phyloP scores from a whole-genome alignment of 2,329 filamentous ascomycete genomes.

The Colletotrichum euphorbiae region DNA sequence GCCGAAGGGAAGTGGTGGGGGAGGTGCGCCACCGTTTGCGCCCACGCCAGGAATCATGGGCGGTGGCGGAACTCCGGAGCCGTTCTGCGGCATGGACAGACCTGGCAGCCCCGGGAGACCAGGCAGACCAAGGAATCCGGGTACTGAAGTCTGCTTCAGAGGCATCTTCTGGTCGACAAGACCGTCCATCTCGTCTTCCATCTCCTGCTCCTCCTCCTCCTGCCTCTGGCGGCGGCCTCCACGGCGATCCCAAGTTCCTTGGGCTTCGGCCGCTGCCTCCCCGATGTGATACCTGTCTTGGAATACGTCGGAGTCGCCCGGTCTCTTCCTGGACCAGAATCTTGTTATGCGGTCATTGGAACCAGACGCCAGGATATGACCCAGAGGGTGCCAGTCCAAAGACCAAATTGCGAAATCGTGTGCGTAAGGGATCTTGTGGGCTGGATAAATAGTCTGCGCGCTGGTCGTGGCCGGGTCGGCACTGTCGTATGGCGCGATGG shows the following conservation, averaged over 20 bases:
- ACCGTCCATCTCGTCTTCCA: constrained; percentile 92
- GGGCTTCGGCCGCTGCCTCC: constrained; percentile 90
- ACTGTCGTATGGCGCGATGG: constrained; percentile 86
- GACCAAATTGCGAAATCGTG: constrained; percentile 98
- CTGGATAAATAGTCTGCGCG: constrained; percentile 91
- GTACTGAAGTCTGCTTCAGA: constrained; percentile 63
- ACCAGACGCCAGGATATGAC: constrained; percentile 93
- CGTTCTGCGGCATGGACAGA: constrained; percentile 53
- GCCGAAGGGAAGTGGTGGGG: constrained; percentile 67
- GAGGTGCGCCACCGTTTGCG: constrained; percentile 51
- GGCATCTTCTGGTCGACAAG: constrained; percentile 91
- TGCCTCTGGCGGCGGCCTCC: constrained; percentile 82
- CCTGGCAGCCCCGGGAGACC: constrained; percentile 57
- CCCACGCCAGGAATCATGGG: constrained; percentile 65
- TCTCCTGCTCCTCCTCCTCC: constrained; percentile 93
- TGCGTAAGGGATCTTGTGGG: constrained; percentile 86
- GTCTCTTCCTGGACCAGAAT: constrained; percentile 93
- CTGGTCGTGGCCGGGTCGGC: constrained; percentile 83
- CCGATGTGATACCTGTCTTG: constrained; percentile 97
- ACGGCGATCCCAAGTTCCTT: constrained; percentile 92
- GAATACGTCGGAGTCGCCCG: constrained; percentile 85
- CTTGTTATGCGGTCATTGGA: constrained; percentile 97
- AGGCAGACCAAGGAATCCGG: constrained; percentile 69
- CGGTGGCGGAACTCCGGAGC: constrained; percentile 48
- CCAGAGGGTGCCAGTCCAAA: constrained; percentile 96